Conservation (phyloP, 306 rosid genomes). For the Cucumis hystrix region DNA sequence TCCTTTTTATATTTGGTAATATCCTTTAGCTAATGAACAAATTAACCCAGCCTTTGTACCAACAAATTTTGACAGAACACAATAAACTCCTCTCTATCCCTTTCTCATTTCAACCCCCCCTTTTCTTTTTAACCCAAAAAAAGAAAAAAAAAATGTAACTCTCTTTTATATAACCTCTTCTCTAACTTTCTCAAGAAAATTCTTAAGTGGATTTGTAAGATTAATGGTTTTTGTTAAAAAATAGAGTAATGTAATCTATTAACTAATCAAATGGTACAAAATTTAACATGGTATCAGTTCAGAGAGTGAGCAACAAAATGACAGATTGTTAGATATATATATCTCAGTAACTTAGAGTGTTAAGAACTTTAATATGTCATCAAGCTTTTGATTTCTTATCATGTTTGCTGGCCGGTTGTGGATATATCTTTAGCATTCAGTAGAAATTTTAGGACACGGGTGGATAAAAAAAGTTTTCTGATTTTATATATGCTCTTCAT, state of each 20-base stretch:
- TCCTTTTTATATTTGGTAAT: not conserved
- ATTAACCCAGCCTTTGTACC: conserved; percentile 5
- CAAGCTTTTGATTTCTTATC: not conserved
- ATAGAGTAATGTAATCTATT: no score
- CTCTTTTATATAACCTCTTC: no score
- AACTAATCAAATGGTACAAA: no score
- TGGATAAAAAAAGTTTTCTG: not conserved
- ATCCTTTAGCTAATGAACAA: conserved; percentile 26
- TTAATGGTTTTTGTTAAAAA: no score
- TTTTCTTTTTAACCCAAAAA: no score
- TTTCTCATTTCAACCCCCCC: no score
- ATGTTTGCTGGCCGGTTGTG: not conserved
- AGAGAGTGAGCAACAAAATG: not conserved
- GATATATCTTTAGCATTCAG: not conserved
- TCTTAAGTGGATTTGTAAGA: no score
- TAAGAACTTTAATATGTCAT: not conserved
- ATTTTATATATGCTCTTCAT: not conserved
- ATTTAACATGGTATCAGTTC: no score
- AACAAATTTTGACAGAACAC: conserved; percentile 15
- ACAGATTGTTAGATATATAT: not conserved
- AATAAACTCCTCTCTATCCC: no score
- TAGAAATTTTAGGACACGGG: not conserved
- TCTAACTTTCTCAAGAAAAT: no score
- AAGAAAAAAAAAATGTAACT: no score
- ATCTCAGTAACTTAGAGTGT: not conserved